Evolutionary conservation across 257 asterid genomes (phyloP).

Genomic region (Leonotis leonurus): DNA sequence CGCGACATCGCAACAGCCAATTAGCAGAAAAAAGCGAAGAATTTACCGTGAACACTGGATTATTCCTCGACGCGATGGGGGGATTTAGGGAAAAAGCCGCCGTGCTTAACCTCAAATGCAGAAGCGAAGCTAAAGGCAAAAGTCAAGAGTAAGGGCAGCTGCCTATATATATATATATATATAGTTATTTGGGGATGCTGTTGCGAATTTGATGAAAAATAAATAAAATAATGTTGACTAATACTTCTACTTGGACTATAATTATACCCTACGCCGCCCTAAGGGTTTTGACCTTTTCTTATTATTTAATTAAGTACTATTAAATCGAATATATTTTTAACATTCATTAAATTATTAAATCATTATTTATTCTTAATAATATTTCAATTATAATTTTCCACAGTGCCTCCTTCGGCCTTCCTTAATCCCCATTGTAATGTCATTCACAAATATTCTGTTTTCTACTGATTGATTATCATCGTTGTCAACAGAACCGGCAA

Average conservation of each 20-base stretch:
- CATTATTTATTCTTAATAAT: too few relatives aligned
- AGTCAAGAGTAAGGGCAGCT: not conserved
- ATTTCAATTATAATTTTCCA: too few relatives aligned
- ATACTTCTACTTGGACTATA: not conserved
- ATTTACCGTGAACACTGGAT: not conserved
- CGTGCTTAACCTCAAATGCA: not conserved
- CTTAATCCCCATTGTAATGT: too few relatives aligned
- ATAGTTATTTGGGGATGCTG: not conserved
- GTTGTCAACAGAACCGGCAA: not conserved
- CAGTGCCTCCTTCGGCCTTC: too few relatives aligned
- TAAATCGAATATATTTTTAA: too few relatives aligned
- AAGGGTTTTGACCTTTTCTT: too few relatives aligned
- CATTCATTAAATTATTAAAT: too few relatives aligned
- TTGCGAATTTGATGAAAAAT: not conserved
- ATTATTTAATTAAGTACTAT: too few relatives aligned
- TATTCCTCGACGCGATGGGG: not conserved
- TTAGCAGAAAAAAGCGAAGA: not conserved
- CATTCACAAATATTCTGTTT: too few relatives aligned
- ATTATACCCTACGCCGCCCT: not conserved
- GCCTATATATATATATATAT: conserved; percentile 10
- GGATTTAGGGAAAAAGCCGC: not conserved
- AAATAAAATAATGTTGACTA: conserved; percentile 2
- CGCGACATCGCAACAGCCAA: not conserved
- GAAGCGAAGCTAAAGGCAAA: not conserved
- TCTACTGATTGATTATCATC: too few relatives aligned